phyloP scores from a whole-genome alignment of 257 asterid genomes.

The Echium plantagineum region DNA sequence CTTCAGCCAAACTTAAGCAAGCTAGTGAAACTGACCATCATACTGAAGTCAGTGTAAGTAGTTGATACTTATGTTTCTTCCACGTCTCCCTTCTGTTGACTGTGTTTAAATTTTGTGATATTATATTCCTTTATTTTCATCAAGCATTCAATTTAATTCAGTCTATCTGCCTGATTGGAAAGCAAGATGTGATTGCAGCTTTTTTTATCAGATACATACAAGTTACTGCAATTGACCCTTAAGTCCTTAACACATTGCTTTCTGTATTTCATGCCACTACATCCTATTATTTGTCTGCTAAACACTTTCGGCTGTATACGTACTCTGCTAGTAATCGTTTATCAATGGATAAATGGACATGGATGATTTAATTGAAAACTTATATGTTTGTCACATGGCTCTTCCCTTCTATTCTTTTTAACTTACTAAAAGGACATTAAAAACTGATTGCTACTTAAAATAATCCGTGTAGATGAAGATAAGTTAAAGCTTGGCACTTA shows the following conservation, averaged over 20 bases:
- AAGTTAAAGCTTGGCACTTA: background rate
- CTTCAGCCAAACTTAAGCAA: slow-evolving; percentile 75
- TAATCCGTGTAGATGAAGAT: too few species aligned
- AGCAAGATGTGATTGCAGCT: background rate
- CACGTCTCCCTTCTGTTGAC: background rate
- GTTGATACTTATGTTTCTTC: background rate
- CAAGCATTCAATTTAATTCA: background rate
- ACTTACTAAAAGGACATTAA: too few species aligned
- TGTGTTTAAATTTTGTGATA: background rate
- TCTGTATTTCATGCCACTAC: background rate
- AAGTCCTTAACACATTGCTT: background rate
- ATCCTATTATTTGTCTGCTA: background rate
- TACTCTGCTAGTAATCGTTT: too few species aligned
- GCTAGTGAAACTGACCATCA: slow-evolving; percentile 71
- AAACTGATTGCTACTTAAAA: too few species aligned
- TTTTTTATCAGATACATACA: background rate
- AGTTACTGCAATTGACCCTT: background rate
- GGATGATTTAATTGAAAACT: too few species aligned
- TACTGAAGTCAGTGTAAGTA: slow-evolving; percentile 58
- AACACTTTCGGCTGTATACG: background rate
- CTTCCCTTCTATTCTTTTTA: background rate
- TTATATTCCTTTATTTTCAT: background rate
- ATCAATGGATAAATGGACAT: too few species aligned
- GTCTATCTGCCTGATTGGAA: background rate
- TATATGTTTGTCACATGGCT: too few species aligned